These are phyloP conservation scores for Alloteropsis semialata DNA, from an alignment of 176 grass and related monocot genomes.

Conservation along the genomic window DNA sequence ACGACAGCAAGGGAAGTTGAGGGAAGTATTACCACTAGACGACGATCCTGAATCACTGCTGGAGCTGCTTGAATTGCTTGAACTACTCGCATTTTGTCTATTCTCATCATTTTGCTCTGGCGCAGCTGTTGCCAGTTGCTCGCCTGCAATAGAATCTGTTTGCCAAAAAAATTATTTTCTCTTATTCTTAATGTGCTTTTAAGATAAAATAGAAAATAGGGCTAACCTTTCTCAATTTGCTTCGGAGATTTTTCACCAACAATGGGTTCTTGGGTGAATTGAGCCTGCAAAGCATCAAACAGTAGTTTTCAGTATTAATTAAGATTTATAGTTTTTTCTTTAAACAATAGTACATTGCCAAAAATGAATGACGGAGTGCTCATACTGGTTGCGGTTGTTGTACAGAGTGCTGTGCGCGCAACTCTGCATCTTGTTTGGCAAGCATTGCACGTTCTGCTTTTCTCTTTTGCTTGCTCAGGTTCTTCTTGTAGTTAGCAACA, in stretches of 20 bases:
- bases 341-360: neutral
- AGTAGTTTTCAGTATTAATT: slow-evolving; percentile 3
- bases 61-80: slow-evolving; percentile 77
- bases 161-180: neutral
- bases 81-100: slow-evolving; percentile 63
- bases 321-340: neutral
- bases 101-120: slow-evolving; percentile 48
- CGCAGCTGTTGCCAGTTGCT: slow-evolving; percentile 37
- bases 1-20: neutral
- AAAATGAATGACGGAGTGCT: neutral
- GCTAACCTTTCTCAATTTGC: slow-evolving; percentile 30
- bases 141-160: neutral
- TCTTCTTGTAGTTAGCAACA: slow-evolving; percentile 94
- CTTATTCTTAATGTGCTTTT: slow-evolving; percentile 12
- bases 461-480: slow-evolving; percentile 92
- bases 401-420: slow-evolving; percentile 29
- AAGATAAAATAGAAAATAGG: neutral
- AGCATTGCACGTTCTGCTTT: slow-evolving; percentile 82
- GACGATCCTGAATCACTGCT: slow-evolving; percentile 93
- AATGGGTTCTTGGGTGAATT: slow-evolving; percentile 16
- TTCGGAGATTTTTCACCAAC: slow-evolving; percentile 39
- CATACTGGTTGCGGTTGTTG: slow-evolving; percentile 58
- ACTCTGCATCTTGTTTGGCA: slow-evolving; percentile 51
- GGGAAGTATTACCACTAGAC: slow-evolving; percentile 69
- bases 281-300: slow-evolving; percentile 31